phyloP scores from a whole-genome alignment of 108 stramenopile species.

The Skeletonema tropicum region DNA sequence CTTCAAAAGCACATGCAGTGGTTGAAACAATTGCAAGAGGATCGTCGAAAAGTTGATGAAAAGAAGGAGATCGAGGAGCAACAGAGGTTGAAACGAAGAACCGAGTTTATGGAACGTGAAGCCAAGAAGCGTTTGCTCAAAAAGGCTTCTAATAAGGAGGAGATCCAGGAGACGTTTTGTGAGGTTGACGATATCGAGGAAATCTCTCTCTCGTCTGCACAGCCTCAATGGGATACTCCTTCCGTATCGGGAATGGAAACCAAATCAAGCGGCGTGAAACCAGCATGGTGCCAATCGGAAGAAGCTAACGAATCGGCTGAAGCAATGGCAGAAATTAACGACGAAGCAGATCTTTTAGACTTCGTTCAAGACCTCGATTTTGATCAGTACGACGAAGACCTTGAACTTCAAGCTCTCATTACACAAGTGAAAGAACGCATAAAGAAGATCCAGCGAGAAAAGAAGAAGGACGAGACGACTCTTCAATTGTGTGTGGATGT shows the following conservation, averaged over 20 bases:
- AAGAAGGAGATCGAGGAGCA: slow-evolving; percentile 47
- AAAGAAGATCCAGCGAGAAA: slow-evolving; percentile 44
- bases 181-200: slow-evolving; percentile 19
- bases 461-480: slow-evolving; percentile 49
- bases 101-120: slow-evolving; percentile 53
- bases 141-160: slow-evolving; percentile 5
- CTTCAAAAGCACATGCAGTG: slow-evolving; percentile 45
- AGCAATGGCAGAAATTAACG: slow-evolving; percentile 42
- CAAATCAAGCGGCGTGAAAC: slow-evolving; percentile 45
- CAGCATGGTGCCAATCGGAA: slow-evolving; percentile 85
- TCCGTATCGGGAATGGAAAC: background rate
- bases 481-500: slow-evolving; percentile 41
- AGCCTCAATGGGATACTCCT: background rate
- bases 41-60: slow-evolving; percentile 18
- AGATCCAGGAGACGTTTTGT: background rate
- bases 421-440: slow-evolving; percentile 54
- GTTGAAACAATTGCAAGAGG: slow-evolving; percentile 44
- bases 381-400: slow-evolving; percentile 78
- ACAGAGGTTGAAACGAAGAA: slow-evolving; percentile 21
- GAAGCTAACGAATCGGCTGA: slow-evolving; percentile 41
- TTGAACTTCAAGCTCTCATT: slow-evolving; percentile 66
- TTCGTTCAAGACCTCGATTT: slow-evolving; percentile 80
- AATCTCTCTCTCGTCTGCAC: background rate
- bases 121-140: slow-evolving; percentile 48
- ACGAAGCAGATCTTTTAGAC: slow-evolving; percentile 75